These are phyloP conservation scores for Monosporascus sp. DNA, from an alignment of 2,329 filamentous ascomycete species.

Conservation along the genomic window DNA sequence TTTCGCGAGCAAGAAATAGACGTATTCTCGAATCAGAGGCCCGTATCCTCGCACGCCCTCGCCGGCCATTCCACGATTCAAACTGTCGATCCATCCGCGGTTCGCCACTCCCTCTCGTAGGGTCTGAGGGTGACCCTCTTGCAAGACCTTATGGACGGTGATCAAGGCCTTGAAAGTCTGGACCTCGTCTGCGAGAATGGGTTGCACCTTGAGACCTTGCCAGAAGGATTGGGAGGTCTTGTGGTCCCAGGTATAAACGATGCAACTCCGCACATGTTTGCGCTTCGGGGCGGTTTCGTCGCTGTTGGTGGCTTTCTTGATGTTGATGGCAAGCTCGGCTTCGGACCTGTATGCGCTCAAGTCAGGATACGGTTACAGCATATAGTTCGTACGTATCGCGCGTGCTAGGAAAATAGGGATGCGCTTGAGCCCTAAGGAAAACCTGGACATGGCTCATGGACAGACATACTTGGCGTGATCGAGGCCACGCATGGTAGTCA, in stretches of 20 bases:
- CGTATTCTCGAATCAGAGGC: slow-evolving; percentile 92
- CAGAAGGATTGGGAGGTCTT: slow-evolving; percentile 93
- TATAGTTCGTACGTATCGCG: neutral
- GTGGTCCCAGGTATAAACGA: slow-evolving; percentile 99
- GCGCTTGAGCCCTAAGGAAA: neutral
- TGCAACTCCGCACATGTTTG: slow-evolving; percentile 97
- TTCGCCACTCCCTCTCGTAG: slow-evolving; percentile 86
- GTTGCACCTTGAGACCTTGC: slow-evolving; percentile 99
- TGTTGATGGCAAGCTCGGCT: slow-evolving; percentile 63
- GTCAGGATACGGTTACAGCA: slow-evolving; percentile 2
- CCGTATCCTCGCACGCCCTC: slow-evolving; percentile 88
- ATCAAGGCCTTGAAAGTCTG: slow-evolving; percentile 99
- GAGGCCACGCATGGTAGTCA: slow-evolving; percentile 27
- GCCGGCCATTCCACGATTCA: slow-evolving; percentile 75
- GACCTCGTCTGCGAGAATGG: slow-evolving; percentile 95
- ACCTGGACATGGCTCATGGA: neutral
- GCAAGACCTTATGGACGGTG: slow-evolving; percentile 93
- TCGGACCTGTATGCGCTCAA: slow-evolving; percentile 47
- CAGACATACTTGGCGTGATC: slow-evolving; percentile 28
- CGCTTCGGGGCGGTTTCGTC: slow-evolving; percentile 65
- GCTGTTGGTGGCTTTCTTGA: slow-evolving; percentile 62
- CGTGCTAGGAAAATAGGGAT: neutral
- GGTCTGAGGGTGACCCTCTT: slow-evolving; percentile 88
- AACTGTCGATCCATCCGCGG: slow-evolving; percentile 84
- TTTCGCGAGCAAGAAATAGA: slow-evolving; percentile 91